Percentiles rank a stretch among this genome's conserved stretches.
Evolutionary conservation across 345 rosid species (phyloP).

Genomic region (Trapa bicornis): DNA sequence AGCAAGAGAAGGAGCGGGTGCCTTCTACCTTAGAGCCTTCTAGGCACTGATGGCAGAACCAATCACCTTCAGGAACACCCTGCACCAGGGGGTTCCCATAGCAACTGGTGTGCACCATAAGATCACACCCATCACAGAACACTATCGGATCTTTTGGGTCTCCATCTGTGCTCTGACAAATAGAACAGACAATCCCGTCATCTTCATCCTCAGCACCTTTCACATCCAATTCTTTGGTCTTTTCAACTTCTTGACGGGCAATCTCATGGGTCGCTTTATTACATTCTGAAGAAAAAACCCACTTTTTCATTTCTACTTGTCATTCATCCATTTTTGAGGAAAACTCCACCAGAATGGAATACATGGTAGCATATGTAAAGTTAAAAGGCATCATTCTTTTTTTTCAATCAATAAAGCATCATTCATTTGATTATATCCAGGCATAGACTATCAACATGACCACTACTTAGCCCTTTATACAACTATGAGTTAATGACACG

Average conservation of each 20-base stretch:
- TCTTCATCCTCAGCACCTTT: conserved; percentile 26
- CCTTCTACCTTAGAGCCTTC: conserved; percentile 6
- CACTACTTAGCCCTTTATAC: not conserved
- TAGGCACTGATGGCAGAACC: conserved; percentile 58
- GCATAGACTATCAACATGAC: not conserved
- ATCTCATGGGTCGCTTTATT: not conserved
- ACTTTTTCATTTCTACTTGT: conserved; percentile 15
- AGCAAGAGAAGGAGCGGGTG: conserved; percentile 24
- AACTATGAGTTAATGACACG: not conserved
- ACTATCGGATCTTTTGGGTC: conserved; percentile 86
- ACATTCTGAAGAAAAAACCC: conserved; percentile 1
- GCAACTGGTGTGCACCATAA: conserved; percentile 86
- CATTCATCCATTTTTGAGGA: not conserved
- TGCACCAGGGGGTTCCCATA: conserved; percentile 64
- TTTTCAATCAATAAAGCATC: not conserved
- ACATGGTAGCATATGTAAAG: not conserved
- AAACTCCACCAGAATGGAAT: not conserved
- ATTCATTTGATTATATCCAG: not conserved
- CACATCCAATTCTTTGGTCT: conserved; percentile 1
- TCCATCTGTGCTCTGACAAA: conserved; percentile 90
- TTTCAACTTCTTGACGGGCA: not conserved
- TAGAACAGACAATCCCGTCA: conserved; percentile 72
- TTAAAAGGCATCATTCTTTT: not conserved
- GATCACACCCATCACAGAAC: conserved; percentile 88
- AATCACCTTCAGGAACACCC: conserved; percentile 72